A percentile compares a stretch with the other conserved stretches of the same genome.
These are phyloP conservation scores for Hibiscus mutabilis DNA, from an alignment of 345 rosid species.

Conservation along the genomic window DNA sequence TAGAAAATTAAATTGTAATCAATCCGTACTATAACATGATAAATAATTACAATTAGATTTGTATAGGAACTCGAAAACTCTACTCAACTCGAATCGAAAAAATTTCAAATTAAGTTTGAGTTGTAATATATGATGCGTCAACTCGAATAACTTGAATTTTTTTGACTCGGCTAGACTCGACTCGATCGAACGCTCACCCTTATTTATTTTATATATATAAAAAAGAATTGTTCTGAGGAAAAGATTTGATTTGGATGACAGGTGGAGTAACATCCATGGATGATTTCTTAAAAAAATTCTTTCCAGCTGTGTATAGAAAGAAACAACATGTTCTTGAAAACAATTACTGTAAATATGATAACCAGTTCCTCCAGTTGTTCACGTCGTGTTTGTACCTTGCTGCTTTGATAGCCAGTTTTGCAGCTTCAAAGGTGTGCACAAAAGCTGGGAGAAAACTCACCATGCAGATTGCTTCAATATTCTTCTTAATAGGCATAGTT, in stretches of 20 bases:
- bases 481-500: slow-evolving; percentile 52
- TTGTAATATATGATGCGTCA: too few species aligned
- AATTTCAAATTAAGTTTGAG: too few species aligned
- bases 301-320: slow-evolving; percentile 47
- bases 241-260: neutral
- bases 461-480: slow-evolving; percentile 59
- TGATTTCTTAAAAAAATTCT: slow-evolving; percentile 59
- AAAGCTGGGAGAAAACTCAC: slow-evolving; percentile 61
- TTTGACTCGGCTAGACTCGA: too few species aligned
- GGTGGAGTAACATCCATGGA: slow-evolving; percentile 90
- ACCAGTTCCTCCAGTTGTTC: slow-evolving; percentile 57
- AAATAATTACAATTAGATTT: too few species aligned
- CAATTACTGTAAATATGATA: slow-evolving; percentile 73
- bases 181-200: too few species aligned
- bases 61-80: too few species aligned
- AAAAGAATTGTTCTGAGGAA: neutral
- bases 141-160: too few species aligned
- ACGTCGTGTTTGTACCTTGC: slow-evolving; percentile 69
- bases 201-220: too few species aligned
- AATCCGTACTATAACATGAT: too few species aligned
- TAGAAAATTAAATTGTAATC: too few species aligned
- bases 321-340: slow-evolving; percentile 47
- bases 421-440: slow-evolving; percentile 42
- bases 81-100: too few species aligned
- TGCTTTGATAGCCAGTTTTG: slow-evolving; percentile 54